Conservation (phyloP, 768 basidiomycete genomes). For the Tulasnella sp. region DNA sequence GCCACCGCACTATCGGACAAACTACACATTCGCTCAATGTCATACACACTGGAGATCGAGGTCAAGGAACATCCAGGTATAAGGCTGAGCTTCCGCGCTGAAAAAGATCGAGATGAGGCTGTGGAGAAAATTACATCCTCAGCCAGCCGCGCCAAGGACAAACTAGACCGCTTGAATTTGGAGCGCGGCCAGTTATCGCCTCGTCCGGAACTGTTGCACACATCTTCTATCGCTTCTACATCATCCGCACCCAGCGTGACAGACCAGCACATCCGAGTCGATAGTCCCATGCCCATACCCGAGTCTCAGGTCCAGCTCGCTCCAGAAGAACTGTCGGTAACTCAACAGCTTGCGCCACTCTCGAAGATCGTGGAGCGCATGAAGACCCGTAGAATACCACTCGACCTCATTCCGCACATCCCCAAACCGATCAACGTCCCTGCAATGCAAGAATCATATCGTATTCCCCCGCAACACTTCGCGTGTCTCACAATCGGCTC, state of each 20-base stretch:
- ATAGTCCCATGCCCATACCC: neutral
- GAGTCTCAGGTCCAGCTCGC: neutral
- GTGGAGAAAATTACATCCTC: conserved; percentile 29
- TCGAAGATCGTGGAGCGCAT: conserved; percentile 39
- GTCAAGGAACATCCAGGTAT: conserved; percentile 39
- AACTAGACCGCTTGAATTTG: neutral
- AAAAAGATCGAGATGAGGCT: conserved; percentile 36
- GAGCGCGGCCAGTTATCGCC: neutral
- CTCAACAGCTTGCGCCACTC: conserved; percentile 29
- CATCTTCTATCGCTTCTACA: conserved; percentile 11
- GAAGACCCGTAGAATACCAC: conserved; percentile 29
- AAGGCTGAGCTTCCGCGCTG: conserved; percentile 40
- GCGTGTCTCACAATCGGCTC: conserved; percentile 57
- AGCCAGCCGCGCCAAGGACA: conserved; percentile 11
- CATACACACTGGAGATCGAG: conserved; percentile 33
- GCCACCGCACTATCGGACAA: conserved; percentile 13
- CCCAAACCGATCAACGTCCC: conserved; percentile 45
- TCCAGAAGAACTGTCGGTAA: neutral
- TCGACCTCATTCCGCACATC: conserved; percentile 26
- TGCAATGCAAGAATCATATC: conserved; percentile 21
- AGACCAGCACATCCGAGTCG: too few relatives aligned
- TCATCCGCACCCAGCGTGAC: conserved; percentile 7
- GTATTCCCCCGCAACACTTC: conserved; percentile 40
- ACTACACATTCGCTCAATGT: neutral
- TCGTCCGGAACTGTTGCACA: conserved; percentile 6